A percentile compares a stretch with the other conserved stretches of the same genome.
These are phyloP conservation scores for Neltuma alba DNA, from an alignment of 306 rosid genomes.

Conservation along the genomic window DNA sequence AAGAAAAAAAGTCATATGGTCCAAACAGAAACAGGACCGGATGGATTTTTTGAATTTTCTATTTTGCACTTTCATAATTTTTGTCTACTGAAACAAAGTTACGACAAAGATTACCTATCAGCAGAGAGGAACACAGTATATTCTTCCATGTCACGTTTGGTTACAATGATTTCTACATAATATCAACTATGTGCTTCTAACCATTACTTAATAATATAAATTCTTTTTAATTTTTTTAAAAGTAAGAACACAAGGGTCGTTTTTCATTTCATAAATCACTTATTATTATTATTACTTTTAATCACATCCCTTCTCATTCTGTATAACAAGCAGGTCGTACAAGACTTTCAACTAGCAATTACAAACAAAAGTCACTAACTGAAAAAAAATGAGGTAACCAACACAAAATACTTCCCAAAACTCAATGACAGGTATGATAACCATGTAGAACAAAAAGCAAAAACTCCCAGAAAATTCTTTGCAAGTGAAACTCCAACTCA, in stretches of 20 bases:
- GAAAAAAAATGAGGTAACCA: not conserved
- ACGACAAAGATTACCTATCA: not conserved
- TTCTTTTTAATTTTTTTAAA: not conserved
- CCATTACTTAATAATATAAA: not conserved
- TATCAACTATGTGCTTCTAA: not conserved
- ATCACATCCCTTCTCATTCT: not conserved
- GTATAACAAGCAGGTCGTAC: no score
- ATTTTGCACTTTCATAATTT: not conserved
- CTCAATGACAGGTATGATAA: not conserved
- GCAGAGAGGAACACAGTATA: not conserved
- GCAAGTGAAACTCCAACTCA: not conserved
- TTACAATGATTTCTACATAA: not conserved
- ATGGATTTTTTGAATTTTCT: not conserved
- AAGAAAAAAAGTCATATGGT: not conserved
- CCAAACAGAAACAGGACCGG: not conserved
- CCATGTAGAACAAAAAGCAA: not conserved
- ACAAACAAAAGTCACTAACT: not conserved
- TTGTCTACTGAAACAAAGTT: not conserved
- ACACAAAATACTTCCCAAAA: not conserved
- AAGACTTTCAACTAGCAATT: not conserved
- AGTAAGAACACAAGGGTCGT: not conserved
- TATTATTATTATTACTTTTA: not conserved
- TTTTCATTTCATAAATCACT: not conserved
- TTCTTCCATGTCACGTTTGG: not conserved
- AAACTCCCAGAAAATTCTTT: not conserved